A percentile compares a stretch with the other conserved stretches of the same genome.
Evolutionary conservation across 169 alveolate genomes (phyloP).

Genomic region (Eimeria maxima): DNA sequence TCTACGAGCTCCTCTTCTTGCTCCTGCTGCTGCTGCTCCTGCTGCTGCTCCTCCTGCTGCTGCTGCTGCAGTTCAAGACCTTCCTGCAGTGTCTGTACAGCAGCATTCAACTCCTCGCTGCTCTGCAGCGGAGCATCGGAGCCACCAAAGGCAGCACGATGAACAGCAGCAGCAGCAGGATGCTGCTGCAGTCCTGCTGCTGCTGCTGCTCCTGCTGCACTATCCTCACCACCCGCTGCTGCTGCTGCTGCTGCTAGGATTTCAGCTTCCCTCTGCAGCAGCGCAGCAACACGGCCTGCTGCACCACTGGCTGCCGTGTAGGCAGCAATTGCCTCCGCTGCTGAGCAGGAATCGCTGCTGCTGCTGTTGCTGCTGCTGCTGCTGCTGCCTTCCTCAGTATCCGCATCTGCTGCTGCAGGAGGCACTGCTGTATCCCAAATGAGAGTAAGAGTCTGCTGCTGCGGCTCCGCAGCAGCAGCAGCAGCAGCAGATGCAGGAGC

Average conservation of each 20-base stretch:
- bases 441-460: not conserved
- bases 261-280: not conserved
- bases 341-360: not conserved
- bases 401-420: conserved; percentile 1
- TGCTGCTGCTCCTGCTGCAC: not conserved
- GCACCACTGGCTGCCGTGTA: not conserved
- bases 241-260: conserved; percentile 20
- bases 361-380: too few relatives aligned
- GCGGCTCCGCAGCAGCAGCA: too few relatives aligned
- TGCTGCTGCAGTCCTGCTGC: not conserved
- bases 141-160: conserved; percentile 8
- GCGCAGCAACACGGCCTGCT: conserved; percentile 23
- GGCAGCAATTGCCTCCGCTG: not conserved
- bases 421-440: conserved; percentile 11
- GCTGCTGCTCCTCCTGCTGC: not conserved
- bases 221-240: not conserved
- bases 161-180: not conserved
- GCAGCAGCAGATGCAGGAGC: too few relatives aligned
- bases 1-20: not conserved
- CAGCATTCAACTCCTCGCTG: conserved; percentile 17
- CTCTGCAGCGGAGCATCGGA: conserved; percentile 16
- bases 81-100: not conserved
- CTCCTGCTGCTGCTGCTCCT: not conserved
- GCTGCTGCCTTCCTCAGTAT: not conserved
- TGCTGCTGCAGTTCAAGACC: not conserved